Evolutionary conservation across 345 rosid genomes (phyloP).

Genomic region (Acer saccharum): DNA sequence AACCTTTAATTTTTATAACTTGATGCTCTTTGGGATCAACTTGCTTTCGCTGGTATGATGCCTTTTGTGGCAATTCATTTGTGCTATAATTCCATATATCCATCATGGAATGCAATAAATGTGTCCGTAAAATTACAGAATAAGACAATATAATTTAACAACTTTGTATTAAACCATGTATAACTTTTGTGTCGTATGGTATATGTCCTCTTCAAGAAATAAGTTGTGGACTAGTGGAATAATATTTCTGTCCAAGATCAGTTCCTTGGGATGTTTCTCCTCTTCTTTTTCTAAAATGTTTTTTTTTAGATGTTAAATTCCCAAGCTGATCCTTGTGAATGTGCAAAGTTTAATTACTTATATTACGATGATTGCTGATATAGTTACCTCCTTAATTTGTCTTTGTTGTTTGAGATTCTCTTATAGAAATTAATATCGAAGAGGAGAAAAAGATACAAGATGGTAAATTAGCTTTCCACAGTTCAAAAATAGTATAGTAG

Average conservation of each 20-base stretch:
- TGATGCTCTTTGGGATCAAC: background rate
- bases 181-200: background rate
- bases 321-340: constrained; percentile 5
- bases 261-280: background rate
- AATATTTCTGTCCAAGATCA: background rate
- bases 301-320: constrained; percentile 1
- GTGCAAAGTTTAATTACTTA: background rate
- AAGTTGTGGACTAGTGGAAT: background rate
- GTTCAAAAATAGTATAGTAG: no score
- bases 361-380: background rate
- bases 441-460: no score
- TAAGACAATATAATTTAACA: background rate
- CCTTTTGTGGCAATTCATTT: background rate
- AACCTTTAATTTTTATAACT: background rate
- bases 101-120: background rate
- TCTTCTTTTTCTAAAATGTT: background rate
- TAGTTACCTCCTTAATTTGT: background rate
- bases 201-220: background rate
- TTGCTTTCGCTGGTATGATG: background rate
- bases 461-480: no score
- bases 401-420: background rate
- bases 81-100: background rate
- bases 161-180: background rate
- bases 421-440: no score
- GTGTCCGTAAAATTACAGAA: background rate